Conservation (phyloP, 345 rosid species). For the Acer campestre region DNA sequence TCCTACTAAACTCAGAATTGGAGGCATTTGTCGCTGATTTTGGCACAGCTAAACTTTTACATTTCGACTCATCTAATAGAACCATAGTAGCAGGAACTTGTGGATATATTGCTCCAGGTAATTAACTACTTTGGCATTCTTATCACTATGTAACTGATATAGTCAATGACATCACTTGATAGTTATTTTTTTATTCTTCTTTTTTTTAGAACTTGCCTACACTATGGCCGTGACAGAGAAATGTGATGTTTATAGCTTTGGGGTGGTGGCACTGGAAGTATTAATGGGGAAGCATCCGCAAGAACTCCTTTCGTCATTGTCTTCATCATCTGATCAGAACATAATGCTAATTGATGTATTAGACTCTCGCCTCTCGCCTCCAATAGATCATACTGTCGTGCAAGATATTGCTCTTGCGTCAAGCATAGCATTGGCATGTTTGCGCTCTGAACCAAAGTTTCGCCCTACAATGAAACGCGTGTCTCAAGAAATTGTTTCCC, state of each 20-base stretch:
- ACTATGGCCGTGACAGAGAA: constrained; percentile 7
- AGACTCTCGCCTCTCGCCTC: background rate
- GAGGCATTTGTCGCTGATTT: constrained; percentile 27
- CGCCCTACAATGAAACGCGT: constrained; percentile 21
- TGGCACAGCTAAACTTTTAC: constrained; percentile 2
- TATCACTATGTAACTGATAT: too few relatives aligned
- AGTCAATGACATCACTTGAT: too few relatives aligned
- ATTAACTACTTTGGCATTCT: background rate
- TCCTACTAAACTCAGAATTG: constrained; percentile 10
- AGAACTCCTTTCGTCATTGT: constrained; percentile 12
- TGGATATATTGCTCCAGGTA: constrained; percentile 26
- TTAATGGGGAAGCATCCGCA: constrained; percentile 20
- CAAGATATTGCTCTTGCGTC: background rate
- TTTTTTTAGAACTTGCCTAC: background rate
- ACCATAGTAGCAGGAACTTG: constrained; percentile 8
- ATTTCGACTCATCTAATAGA: constrained; percentile 15
- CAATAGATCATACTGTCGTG: background rate
- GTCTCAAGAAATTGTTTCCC: background rate
- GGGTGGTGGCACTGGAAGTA: constrained; percentile 17
- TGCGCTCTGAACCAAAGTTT: background rate
- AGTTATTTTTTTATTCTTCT: too few relatives aligned
- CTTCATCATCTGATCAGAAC: background rate
- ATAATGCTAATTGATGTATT: constrained; percentile 4
- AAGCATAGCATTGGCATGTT: constrained; percentile 18
- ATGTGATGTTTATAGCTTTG: constrained; percentile 27